Conservation (phyloP, 768 basidiomycete species). For the Rhodotorula taiwanensis region DNA sequence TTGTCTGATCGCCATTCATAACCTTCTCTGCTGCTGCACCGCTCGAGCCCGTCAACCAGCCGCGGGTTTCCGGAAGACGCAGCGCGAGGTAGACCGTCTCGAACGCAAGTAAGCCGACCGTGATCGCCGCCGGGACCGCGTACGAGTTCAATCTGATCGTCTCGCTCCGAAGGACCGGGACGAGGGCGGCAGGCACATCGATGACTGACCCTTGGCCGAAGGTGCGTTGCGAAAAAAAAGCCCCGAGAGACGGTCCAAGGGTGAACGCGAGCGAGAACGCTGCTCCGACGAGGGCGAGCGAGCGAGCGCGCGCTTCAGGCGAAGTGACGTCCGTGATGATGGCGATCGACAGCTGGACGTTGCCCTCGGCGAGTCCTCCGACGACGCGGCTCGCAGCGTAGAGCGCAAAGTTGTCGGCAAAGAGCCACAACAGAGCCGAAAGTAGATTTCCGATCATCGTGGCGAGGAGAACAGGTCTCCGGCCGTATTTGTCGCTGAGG, state of each 20-base stretch:
- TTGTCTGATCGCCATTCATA: too few relatives aligned
- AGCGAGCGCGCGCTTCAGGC: conserved; percentile 64
- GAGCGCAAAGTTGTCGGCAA: conserved; percentile 6
- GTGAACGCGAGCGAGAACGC: conserved; percentile 89
- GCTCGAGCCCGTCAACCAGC: conserved; percentile 56
- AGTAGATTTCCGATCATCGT: conserved; percentile 91
- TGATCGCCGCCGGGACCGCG: conserved; percentile 78
- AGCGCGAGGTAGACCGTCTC: conserved; percentile 74
- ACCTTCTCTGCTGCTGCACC: too few relatives aligned
- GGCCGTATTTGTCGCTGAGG: conserved; percentile 82
- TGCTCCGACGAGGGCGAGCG: conserved; percentile 86
- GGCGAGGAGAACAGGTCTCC: conserved; percentile 69
- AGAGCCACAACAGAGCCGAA: conserved; percentile 63
- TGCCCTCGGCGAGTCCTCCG: conserved; percentile 91
- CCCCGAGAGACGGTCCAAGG: conserved; percentile 86
- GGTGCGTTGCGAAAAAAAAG: conserved; percentile 78
- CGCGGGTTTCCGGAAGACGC: conserved; percentile 79
- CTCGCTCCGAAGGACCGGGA: conserved; percentile 43
- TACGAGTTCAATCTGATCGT: conserved; percentile 65
- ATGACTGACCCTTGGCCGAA: conserved; percentile 12
- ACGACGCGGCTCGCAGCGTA: conserved; percentile 66
- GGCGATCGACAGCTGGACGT: conserved; percentile 91
- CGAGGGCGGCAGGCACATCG: neutral
- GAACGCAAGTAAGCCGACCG: conserved; percentile 63
- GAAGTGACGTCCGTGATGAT: conserved; percentile 87